These are phyloP conservation scores for Neurospora sp. DNA, from an alignment of 2,329 filamentous ascomycete species.

Conservation along the genomic window DNA sequence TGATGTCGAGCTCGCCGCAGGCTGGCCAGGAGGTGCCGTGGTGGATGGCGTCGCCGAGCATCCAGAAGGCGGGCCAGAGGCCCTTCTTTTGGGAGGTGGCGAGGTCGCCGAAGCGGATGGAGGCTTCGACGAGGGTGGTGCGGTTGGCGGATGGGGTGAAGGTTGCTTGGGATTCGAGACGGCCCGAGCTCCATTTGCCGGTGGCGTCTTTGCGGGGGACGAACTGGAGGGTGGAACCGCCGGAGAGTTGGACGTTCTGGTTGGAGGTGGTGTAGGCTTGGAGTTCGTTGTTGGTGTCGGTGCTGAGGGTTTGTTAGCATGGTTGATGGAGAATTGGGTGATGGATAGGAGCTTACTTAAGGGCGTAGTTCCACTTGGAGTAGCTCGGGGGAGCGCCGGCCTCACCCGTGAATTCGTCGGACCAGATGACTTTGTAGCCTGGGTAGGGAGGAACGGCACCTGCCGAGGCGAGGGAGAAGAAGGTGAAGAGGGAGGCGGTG, in stretches of 20 bases:
- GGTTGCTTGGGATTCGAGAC: slow-evolving; percentile 39
- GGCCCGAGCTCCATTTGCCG: slow-evolving; percentile 42
- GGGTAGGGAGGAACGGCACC: slow-evolving; percentile 28
- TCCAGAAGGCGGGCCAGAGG: slow-evolving; percentile 51
- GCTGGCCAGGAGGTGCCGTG: slow-evolving; percentile 40
- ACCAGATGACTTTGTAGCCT: slow-evolving; percentile 31
- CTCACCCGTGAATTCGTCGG: slow-evolving; percentile 32
- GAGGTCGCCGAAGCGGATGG: slow-evolving; percentile 37
- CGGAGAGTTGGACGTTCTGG: slow-evolving; percentile 40
- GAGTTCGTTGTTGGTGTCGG: slow-evolving; percentile 41
- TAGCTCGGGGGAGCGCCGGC: slow-evolving; percentile 25
- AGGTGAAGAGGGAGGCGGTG: slow-evolving; percentile 20
- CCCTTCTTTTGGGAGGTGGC: slow-evolving; percentile 33
- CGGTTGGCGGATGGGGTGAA: slow-evolving; percentile 37
- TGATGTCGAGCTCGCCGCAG: slow-evolving; percentile 48
- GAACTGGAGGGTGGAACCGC: slow-evolving; percentile 40
- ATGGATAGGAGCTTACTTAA: slow-evolving; percentile 10
- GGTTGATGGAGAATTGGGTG: not conserved
- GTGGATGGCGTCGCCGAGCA: slow-evolving; percentile 40
- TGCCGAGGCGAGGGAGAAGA: slow-evolving; percentile 24
- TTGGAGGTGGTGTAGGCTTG: slow-evolving; percentile 38
- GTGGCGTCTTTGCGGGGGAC: slow-evolving; percentile 32
- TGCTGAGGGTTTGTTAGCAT: slow-evolving; percentile 17
- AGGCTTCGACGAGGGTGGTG: slow-evolving; percentile 35
- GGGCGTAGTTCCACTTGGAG: slow-evolving; percentile 32